Conservation (phyloP, 805 yeast genomes). For the Saccharomycopsis amapae region DNA sequence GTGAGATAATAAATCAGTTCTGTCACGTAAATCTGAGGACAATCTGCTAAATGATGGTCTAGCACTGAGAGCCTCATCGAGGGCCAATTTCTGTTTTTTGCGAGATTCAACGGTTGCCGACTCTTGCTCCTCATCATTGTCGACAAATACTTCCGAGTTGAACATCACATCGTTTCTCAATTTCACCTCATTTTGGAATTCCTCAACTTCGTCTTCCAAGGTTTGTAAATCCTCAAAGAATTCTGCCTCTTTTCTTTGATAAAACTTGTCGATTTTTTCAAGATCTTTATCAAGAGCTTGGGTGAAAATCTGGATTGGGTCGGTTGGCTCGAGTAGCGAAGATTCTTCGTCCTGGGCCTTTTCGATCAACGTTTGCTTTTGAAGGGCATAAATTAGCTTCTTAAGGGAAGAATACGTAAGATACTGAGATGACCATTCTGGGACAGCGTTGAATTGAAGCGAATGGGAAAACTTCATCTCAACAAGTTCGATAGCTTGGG, state of each 20-base stretch:
- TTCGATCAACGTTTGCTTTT: constrained; percentile 44
- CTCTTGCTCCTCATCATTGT: background rate
- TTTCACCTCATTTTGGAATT: constrained; percentile 32
- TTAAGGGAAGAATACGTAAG: constrained; percentile 85
- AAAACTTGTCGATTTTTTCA: constrained; percentile 69
- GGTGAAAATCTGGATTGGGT: constrained; percentile 42
- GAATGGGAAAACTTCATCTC: constrained; percentile 92
- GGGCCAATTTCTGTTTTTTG: too few relatives aligned
- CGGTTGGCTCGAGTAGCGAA: constrained; percentile 28
- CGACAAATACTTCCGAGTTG: background rate
- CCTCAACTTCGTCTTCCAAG: constrained; percentile 54
- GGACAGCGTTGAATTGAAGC: constrained; percentile 93
- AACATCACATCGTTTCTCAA: constrained; percentile 20
- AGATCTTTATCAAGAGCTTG: constrained; percentile 75
- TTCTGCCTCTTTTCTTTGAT: constrained; percentile 55
- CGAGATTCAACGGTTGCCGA: too few relatives aligned
- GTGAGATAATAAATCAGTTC: constrained; percentile 13
- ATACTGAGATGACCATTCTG: constrained; percentile 94
- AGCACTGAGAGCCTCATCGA: background rate
- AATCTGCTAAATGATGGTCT: constrained; percentile 9
- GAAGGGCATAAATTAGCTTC: constrained; percentile 75
- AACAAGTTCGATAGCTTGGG: constrained; percentile 3
- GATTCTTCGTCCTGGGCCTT: constrained; percentile 22
- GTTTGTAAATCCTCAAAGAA: constrained; percentile 45
- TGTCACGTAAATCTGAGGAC: constrained; percentile 12